Conservation (phyloP, 768 basidiomycete genomes). For the Mycena filopes region DNA sequence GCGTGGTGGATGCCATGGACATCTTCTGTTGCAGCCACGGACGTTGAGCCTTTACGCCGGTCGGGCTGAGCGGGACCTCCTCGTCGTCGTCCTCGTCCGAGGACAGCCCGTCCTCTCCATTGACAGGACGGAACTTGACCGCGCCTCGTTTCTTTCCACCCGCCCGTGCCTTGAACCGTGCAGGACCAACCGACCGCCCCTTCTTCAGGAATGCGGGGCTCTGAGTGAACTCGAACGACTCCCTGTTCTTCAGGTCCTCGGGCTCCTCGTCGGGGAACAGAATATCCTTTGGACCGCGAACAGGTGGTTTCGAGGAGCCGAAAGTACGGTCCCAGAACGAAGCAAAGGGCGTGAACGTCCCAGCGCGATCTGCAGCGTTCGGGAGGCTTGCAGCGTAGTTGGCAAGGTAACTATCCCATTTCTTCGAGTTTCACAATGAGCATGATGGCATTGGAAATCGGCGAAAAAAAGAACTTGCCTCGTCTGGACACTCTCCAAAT, state of each 20-base stretch:
- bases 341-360: constrained; percentile 63
- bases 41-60: constrained; percentile 20
- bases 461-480: constrained; percentile 51
- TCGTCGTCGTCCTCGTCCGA: constrained; percentile 45
- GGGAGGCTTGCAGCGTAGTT: constrained; percentile 67
- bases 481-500: constrained; percentile 76
- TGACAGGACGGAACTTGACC: constrained; percentile 40
- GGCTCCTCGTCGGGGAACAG: constrained; percentile 41
- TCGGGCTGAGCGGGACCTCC: constrained; percentile 23
- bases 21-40: constrained; percentile 39
- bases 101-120: constrained; percentile 29
- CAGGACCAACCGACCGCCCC: constrained; percentile 32
- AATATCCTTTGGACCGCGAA: constrained; percentile 37
- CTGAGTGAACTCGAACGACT: constrained; percentile 39
- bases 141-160: constrained; percentile 36
- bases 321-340: constrained; percentile 67
- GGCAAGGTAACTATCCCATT: constrained; percentile 77
- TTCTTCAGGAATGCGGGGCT: constrained; percentile 37
- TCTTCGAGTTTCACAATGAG: constrained; percentile 47
- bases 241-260: constrained; percentile 34
- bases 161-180: constrained; percentile 29
- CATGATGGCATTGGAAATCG: not conserved
- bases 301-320: constrained; percentile 14
- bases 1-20: constrained; percentile 36
- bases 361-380: constrained; percentile 63